These are phyloP conservation scores for Penicillium olsonii DNA, from an alignment of 2,329 filamentous ascomycete species.

Conservation along the genomic window DNA sequence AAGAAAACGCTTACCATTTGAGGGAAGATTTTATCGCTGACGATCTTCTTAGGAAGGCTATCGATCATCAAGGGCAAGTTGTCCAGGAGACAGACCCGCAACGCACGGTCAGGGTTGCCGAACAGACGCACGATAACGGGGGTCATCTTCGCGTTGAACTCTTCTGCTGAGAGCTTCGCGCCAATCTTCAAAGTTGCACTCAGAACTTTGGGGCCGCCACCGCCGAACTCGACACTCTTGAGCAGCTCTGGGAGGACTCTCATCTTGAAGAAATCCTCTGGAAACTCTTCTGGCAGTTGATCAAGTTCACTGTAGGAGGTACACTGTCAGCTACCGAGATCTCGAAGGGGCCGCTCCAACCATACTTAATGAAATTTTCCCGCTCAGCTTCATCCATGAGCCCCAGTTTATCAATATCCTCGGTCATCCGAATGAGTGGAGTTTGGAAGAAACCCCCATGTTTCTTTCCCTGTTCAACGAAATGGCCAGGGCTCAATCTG, in stretches of 20 bases:
- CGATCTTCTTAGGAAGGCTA: conserved; percentile 78
- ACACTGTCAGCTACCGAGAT: conserved; percentile 1
- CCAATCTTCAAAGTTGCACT: conserved; percentile 87
- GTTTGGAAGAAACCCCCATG: conserved; percentile 89
- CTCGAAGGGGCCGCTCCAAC: not conserved
- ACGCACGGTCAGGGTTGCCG: conserved; percentile 84
- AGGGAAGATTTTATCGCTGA: conserved; percentile 96
- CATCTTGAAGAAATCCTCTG: conserved; percentile 97
- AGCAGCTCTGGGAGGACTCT: conserved; percentile 92
- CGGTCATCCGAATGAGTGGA: conserved; percentile 84
- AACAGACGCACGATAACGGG: conserved; percentile 88
- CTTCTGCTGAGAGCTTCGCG: conserved; percentile 80
- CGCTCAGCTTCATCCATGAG: conserved; percentile 82
- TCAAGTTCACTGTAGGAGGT: conserved; percentile 67
- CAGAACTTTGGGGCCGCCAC: conserved; percentile 89
- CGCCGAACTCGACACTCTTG: conserved; percentile 99
- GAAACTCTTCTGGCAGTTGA: conserved; percentile 86
- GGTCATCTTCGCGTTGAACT: conserved; percentile 81
- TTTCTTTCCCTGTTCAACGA: conserved; percentile 84
- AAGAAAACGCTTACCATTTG: conserved; percentile 69
- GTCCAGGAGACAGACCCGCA: conserved; percentile 87
- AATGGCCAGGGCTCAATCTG: conserved; percentile 78
- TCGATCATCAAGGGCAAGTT: conserved; percentile 90
- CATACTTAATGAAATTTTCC: conserved; percentile 75
- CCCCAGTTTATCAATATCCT: conserved; percentile 89